A percentile compares a stretch with the other conserved stretches of the same genome.
phyloP scores from a whole-genome alignment of 768 basidiomycete species.

The Tylopilus subfusipes region DNA sequence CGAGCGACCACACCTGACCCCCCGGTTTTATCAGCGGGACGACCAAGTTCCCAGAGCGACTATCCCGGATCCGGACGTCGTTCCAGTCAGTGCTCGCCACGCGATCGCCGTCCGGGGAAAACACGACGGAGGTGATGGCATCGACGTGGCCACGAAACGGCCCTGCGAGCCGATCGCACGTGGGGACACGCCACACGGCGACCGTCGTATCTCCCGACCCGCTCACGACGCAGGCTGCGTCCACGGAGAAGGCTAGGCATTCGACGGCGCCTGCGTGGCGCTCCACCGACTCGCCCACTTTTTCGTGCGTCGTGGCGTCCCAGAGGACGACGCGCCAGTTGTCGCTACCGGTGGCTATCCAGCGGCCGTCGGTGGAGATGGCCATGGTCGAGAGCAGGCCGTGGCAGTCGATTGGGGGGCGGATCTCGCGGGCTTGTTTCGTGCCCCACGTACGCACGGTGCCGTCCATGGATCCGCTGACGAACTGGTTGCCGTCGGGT shows the following conservation, averaged over 20 bases:
- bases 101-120: conserved; percentile 1
- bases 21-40: neutral
- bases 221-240: neutral
- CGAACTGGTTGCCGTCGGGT: neutral
- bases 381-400: neutral
- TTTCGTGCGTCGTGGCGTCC: neutral
- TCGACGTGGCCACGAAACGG: neutral
- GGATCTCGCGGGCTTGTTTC: neutral
- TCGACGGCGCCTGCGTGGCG: neutral
- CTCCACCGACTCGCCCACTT: neutral
- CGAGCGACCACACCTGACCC: neutral
- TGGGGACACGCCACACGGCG: conserved; percentile 1
- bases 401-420: neutral
- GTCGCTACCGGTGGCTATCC: conserved; percentile 13
- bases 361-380: conserved; percentile 8
- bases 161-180: neutral
- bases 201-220: conserved; percentile 2
- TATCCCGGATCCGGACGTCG: neutral
- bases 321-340: neutral
- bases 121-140: neutral
- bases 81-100: neutral
- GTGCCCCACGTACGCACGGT: neutral
- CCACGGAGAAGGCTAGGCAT: neutral
- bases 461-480: conserved; percentile 2
- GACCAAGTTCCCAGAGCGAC: neutral